Evolutionary conservation across 371 early-diverging fungal genomes (phyloP), one percentile per base, ranked within the genome.

Genomic region (Funneliformis caledonium): DNA sequence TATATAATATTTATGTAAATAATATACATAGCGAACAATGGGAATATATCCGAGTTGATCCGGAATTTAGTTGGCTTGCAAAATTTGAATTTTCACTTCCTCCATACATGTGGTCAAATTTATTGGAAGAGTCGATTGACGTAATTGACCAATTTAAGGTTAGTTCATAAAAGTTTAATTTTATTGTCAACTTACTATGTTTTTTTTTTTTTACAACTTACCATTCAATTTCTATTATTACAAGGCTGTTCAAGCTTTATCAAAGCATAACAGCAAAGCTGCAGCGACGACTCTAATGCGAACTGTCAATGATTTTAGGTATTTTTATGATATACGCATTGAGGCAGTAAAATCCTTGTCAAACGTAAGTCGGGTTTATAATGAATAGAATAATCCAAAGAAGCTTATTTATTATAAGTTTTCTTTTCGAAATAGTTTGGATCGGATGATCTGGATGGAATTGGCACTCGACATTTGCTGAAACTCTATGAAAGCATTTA

Each of bases 41-140:
- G 73, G 98, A 98, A 81, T 99, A 98, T 97, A 95, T 99, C 84
- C 92, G 99, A 16, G 85, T 98, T 77, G 99, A 99, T 85, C 95
- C 98, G 2, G 98, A 98, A 77, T 90, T 94, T 81, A 97, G 97
- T 82, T 97, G 97, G 98, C 84, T 98, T 16, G 96, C 96, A 83
- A 84, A 91, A 8, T 92, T 96, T 78, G 89, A 91, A n/a, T 95
- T 98, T 79, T 93, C 94, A 74, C 99, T 98, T 86, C 92, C 96
- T 0, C 98, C 96, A 81, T 96, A 94, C 82, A 99, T 99, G 98
- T 98, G 97, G 96, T 94, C 95, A 12, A 95, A 97, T 19, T 97
- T 97, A 83, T 87, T 99, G 69, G 92, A 93, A 42, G 93, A 95
- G 81, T 99, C 99, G 84, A 91, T 95, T 70, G 98, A 99, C 85